Evolutionary conservation across 495 filamentous ascomycete genomes (phyloP), one percentile per base, ranked within the genome.

Genomic region (Tuber aestivum): DNA sequence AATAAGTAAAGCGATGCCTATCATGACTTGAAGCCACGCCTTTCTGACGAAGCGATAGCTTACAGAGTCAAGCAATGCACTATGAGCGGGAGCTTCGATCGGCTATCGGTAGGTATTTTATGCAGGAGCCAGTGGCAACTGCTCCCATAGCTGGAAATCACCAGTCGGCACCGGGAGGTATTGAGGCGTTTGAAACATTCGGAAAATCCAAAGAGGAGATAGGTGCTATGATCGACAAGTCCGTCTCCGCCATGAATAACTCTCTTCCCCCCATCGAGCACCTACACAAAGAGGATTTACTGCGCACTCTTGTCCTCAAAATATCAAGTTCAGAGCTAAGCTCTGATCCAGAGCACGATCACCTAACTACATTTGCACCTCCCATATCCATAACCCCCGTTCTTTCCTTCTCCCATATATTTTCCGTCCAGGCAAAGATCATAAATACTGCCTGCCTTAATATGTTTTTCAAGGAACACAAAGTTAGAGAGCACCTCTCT

Each of bases 361-460:
- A 80, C 23, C 75, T 84, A 27, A 80, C 77, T 3, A 77, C 74
- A 45, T 91, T 94, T 78, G 87, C 89, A 7, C 93, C 93, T 6
- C 92, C 93, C 68, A 86, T 94, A 78, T 87, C 90, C 10, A 87
- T 93, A 14, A 86, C 90, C 12, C 90, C 94, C 3, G 85, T 90
- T 21, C 86, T 97, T 14, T 96, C 93, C 0, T 91, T 97, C 79
- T 88, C 87, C 9, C 92, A 93, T 12, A 84, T 94, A 40, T 86
- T 97, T 37, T 83, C 88, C 21, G 88, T 89, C 10, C 95, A 99
- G 83, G 89, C 92, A 14, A 86, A 87, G 69, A 84, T 97, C 2
- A 87, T 97, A 45, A 94, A 95, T 80, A 87, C 88, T 21, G 90
- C 91, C 21, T 91, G 91, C 75, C 89, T 97, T 77, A 91, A 90